These are phyloP conservation scores for Datura wrightii DNA, from an alignment of 257 asterid species.

Conservation along the genomic window DNA sequence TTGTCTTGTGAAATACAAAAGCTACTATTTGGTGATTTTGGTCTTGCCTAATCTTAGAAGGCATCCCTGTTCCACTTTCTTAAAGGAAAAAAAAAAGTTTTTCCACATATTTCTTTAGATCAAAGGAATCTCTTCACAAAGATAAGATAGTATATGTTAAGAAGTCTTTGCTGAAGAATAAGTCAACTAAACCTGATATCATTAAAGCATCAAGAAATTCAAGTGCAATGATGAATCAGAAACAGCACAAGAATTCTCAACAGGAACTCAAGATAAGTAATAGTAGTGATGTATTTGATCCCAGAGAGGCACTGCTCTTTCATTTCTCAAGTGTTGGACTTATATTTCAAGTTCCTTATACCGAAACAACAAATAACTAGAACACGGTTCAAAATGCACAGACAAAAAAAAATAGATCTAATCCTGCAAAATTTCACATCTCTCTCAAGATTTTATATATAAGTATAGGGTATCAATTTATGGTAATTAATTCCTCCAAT, in stretches of 20 bases:
- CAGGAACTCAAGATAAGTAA: neutral
- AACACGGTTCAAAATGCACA: conserved; percentile 5
- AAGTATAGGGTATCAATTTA: conserved; percentile 37
- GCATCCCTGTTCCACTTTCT: conserved; percentile 33
- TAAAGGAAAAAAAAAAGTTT: neutral
- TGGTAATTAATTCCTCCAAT: conserved; percentile 32
- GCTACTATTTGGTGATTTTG: conserved; percentile 38
- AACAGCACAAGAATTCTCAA: conserved; percentile 10
- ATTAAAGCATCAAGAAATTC: neutral
- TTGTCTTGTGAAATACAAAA: conserved; percentile 51
- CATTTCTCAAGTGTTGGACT: conserved; percentile 29
- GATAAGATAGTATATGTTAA: neutral
- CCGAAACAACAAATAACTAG: conserved; percentile 28
- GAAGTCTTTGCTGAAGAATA: neutral
- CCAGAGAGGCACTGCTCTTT: neutral
- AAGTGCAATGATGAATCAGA: conserved; percentile 9
- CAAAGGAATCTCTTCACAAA: conserved; percentile 33
- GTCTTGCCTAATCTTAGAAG: conserved; percentile 56
- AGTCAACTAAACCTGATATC: conserved; percentile 16
- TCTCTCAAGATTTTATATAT: conserved; percentile 47
- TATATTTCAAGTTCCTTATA: conserved; percentile 4
- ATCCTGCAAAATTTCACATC: conserved; percentile 68
- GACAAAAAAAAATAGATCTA: conserved; percentile 40
- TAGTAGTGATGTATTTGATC: conserved; percentile 18
- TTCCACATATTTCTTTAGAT: conserved; percentile 42